Conservation (phyloP, 305 asterid genomes). For the Lippia alba region DNA sequence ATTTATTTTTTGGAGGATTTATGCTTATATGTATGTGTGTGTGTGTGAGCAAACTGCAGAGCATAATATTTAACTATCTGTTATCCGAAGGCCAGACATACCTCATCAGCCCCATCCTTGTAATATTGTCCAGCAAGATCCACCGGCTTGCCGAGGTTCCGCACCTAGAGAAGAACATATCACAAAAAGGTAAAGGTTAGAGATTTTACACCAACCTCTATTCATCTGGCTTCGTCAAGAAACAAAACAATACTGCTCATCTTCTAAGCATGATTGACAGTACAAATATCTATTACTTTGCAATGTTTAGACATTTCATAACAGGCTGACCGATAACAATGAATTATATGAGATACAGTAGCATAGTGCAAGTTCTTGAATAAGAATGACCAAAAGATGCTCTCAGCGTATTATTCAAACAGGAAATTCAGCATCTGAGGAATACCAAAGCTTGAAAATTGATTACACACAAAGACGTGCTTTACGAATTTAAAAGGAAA, state of each 20-base stretch:
- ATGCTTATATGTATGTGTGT: neutral
- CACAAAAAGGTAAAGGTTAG: constrained; percentile 8
- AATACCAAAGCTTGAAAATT: constrained; percentile 7
- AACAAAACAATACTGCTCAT: constrained; percentile 20
- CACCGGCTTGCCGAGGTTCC: constrained; percentile 98
- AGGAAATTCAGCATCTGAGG: neutral
- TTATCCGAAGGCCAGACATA: constrained; percentile 38
- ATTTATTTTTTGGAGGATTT: neutral
- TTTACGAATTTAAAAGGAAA: neutral
- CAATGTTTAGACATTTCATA: neutral
- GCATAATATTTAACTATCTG: neutral
- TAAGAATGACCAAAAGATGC: neutral
- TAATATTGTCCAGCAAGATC: constrained; percentile 92
- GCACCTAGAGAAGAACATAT: constrained; percentile 59
- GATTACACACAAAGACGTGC: constrained; percentile 2
- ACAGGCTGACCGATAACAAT: constrained; percentile 1
- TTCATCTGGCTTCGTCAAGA: constrained; percentile 20
- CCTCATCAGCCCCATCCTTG: constrained; percentile 98
- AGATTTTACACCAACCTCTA: constrained; percentile 14
- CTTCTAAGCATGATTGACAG: constrained; percentile 13
- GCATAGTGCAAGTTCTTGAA: constrained; percentile 5
- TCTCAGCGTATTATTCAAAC: neutral
- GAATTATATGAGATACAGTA: neutral
- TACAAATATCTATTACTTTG: constrained; percentile 12
- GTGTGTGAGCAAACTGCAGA: constrained; percentile 14